phyloP scores from a whole-genome alignment of 441 rosid genomes.

The Caryocar brasiliense region DNA sequence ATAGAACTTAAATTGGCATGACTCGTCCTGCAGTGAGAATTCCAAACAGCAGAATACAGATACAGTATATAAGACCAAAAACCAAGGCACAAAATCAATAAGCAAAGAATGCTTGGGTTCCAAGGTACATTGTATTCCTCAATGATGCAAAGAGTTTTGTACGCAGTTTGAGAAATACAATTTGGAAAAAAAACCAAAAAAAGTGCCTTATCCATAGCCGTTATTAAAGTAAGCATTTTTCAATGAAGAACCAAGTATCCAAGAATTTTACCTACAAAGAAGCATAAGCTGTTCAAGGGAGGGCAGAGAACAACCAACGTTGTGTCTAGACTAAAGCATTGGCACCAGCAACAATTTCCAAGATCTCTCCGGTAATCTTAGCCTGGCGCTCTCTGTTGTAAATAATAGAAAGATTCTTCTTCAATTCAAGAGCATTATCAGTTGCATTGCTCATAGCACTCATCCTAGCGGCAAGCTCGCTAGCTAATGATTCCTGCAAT shows the following conservation, averaged over 20 bases:
- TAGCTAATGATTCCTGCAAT: slow-evolving; percentile 83
- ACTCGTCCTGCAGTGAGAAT: too few species aligned
- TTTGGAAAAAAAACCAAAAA: not conserved
- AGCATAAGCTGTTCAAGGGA: slow-evolving; percentile 2
- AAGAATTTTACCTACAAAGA: slow-evolving; percentile 17
- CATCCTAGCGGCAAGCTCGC: slow-evolving; percentile 92
- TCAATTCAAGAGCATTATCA: slow-evolving; percentile 72
- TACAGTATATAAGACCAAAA: not conserved
- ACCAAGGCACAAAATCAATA: too few species aligned
- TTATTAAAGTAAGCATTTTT: slow-evolving; percentile 20
- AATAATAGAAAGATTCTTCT: slow-evolving; percentile 44
- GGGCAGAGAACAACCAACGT: not conserved
- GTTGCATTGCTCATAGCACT: slow-evolving; percentile 90
- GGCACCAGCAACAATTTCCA: slow-evolving; percentile 94
- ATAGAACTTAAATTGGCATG: too few species aligned
- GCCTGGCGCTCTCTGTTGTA: slow-evolving; percentile 90
- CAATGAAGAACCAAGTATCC: slow-evolving; percentile 14
- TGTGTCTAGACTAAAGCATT: slow-evolving; percentile 39
- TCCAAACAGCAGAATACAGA: slow-evolving; percentile 4
- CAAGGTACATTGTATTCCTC: slow-evolving; percentile 22
- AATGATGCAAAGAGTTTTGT: slow-evolving; percentile 16
- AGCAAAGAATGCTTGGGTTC: slow-evolving; percentile 15
- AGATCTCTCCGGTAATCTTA: slow-evolving; percentile 85
- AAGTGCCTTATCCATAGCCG: slow-evolving; percentile 8
- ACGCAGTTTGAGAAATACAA: slow-evolving; percentile 20